These are phyloP conservation scores for Ophiostoma australiae DNA, from an alignment of 2,329 filamentous ascomycete genomes.

Conservation along the genomic window DNA sequence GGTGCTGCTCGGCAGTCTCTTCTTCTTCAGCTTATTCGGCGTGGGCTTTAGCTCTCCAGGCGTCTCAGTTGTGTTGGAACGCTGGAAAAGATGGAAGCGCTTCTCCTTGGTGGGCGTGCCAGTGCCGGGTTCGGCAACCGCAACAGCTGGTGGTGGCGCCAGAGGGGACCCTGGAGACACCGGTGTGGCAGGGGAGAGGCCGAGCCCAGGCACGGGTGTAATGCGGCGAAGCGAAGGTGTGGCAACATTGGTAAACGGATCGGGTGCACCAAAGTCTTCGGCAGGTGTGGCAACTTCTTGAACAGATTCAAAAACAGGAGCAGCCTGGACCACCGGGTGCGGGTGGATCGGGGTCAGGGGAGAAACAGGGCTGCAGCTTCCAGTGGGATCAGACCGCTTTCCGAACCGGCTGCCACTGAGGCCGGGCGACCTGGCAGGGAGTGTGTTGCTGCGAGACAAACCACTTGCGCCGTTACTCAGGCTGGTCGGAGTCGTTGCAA, in stretches of 20 bases:
- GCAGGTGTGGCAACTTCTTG: slow-evolving; percentile 32
- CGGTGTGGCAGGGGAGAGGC: slow-evolving; percentile 19
- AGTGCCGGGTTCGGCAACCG: slow-evolving; percentile 14
- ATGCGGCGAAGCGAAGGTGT: neutral
- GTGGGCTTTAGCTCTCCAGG: slow-evolving; percentile 56
- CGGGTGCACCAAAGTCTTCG: neutral
- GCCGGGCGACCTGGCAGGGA: slow-evolving; percentile 80
- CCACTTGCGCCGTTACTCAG: slow-evolving; percentile 36
- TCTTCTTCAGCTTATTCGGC: slow-evolving; percentile 91
- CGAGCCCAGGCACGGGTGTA: slow-evolving; percentile 15
- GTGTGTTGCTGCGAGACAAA: slow-evolving; percentile 72
- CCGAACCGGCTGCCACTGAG: slow-evolving; percentile 64
- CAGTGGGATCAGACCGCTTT: slow-evolving; percentile 31
- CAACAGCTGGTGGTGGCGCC: neutral
- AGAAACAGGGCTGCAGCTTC: slow-evolving; percentile 32
- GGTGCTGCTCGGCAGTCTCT: slow-evolving; percentile 66
- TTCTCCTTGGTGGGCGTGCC: slow-evolving; percentile 60
- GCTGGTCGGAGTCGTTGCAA: slow-evolving; percentile 48
- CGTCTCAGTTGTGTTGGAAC: slow-evolving; percentile 57
- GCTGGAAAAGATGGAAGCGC: slow-evolving; percentile 66
- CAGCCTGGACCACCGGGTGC: slow-evolving; percentile 44
- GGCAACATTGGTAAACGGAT: slow-evolving; percentile 10
- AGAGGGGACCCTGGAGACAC: slow-evolving; percentile 28
- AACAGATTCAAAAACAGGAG: slow-evolving; percentile 42
- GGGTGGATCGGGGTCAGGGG: slow-evolving; percentile 37